A percentile compares a stretch with the other conserved stretches of the same genome.
phyloP scores from a whole-genome alignment of 805 yeast genomes.

The Wickerhamomyces ciferrii region DNA sequence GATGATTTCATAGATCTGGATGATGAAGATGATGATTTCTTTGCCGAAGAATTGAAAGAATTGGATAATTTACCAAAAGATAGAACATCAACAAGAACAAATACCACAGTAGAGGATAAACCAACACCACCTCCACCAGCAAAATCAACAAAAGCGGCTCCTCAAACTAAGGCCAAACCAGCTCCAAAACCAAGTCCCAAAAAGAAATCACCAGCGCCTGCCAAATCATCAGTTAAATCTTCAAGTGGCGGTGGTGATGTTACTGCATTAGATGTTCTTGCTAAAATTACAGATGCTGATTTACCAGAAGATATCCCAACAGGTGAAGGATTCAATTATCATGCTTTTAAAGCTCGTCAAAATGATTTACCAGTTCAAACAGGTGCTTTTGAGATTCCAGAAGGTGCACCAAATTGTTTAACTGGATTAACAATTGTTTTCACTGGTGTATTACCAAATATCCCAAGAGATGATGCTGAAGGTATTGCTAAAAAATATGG shows the following conservation, averaged over 20 bases:
- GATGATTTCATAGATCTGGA: conserved; percentile 10
- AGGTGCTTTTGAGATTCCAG: conserved; percentile 54
- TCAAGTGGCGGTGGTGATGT: conserved; percentile 16
- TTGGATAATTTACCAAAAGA: conserved; percentile 3
- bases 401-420: conserved; percentile 80
- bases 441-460: conserved; percentile 80
- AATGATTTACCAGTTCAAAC: conserved; percentile 26
- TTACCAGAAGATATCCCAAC: conserved; percentile 46
- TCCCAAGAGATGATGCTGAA: conserved; percentile 75
- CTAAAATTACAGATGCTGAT: conserved; percentile 69
- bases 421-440: conserved; percentile 88
- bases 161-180: conserved; percentile 4
- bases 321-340: conserved; percentile 45
- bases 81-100: conserved; percentile 1
- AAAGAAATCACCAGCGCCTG: conserved; percentile 1
- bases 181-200: conserved; percentile 2
- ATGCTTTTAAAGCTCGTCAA: conserved; percentile 50
- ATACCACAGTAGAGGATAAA: conserved; percentile 2
- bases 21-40: conserved; percentile 11
- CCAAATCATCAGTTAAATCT: conserved; percentile 1
- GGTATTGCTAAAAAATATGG: conserved; percentile 80
- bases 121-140: not conserved
- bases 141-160: conserved; percentile 3
- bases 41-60: conserved; percentile 7
- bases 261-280: conserved; percentile 52